Conservation (phyloP, 129 eudicot species). For the Centrapalus pauciflorus region DNA sequence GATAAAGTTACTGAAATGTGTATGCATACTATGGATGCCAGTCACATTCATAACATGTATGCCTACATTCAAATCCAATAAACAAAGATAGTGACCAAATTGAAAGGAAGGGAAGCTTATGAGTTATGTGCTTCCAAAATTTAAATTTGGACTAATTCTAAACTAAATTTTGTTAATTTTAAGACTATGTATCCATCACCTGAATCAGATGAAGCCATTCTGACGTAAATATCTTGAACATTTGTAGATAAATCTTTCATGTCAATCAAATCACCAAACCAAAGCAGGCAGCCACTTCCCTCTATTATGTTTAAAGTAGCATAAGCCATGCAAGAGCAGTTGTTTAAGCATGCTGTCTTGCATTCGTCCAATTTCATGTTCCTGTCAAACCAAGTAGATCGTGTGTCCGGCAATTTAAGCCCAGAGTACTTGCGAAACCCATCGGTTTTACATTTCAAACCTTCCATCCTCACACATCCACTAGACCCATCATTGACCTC, state of each 20-base stretch:
- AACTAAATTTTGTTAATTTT: not conserved
- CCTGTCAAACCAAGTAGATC: constrained; percentile 18
- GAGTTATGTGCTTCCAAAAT: no score
- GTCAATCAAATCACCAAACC: constrained; percentile 32
- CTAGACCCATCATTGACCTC: not conserved
- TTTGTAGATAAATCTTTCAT: constrained; percentile 4
- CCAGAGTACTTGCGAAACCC: constrained; percentile 20
- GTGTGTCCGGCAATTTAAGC: constrained; percentile 29
- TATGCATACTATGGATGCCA: no score
- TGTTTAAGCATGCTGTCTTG: constrained; percentile 7
- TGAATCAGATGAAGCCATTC: constrained; percentile 27
- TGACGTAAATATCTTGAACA: constrained; percentile 23
- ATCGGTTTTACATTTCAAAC: constrained; percentile 11
- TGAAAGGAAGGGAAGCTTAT: no score
- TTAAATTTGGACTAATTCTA: not conserved
- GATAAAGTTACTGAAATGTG: not conserved
- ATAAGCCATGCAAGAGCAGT: constrained; percentile 35
- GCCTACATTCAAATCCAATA: no score
- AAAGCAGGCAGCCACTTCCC: constrained; percentile 31
- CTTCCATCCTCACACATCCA: not conserved
- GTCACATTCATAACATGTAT: no score
- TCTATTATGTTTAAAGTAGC: constrained; percentile 17
- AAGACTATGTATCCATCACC: not conserved
- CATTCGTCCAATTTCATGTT: constrained; percentile 34
- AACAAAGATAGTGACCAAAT: no score